Evolutionary conservation across 768 basidiomycete genomes (phyloP).

Genomic region (Agaricus sinodeliciosus): DNA sequence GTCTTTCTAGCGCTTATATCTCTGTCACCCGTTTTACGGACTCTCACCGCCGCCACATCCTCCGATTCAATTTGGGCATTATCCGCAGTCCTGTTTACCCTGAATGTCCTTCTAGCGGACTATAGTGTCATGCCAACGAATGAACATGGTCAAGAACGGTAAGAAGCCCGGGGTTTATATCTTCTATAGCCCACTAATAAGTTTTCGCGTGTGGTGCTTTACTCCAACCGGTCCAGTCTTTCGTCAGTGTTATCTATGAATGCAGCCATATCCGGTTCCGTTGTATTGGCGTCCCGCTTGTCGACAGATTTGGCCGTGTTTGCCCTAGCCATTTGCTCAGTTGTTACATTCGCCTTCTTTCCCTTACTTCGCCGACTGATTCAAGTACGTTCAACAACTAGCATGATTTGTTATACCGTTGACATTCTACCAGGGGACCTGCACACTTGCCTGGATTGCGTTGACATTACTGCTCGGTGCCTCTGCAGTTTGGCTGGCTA

Average conservation of each 20-base stretch:
- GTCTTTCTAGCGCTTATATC: conserved; percentile 87
- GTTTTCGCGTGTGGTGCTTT: neutral
- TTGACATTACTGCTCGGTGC: conserved; percentile 48
- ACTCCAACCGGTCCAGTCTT: conserved; percentile 39
- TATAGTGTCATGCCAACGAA: conserved; percentile 46
- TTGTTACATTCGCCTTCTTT: conserved; percentile 79
- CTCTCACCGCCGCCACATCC: conserved; percentile 90
- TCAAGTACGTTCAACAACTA: conserved; percentile 40
- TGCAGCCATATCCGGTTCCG: conserved; percentile 86
- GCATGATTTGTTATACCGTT: conserved; percentile 1
- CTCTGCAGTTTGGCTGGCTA: conserved; percentile 46
- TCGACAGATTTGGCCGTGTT: conserved; percentile 82
- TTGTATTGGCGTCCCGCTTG: conserved; percentile 89
- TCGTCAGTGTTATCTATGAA: conserved; percentile 85
- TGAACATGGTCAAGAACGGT: conserved; percentile 52
- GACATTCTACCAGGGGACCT: conserved; percentile 33
- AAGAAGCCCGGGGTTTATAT: conserved; percentile 14
- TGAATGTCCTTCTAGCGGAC: conserved; percentile 81
- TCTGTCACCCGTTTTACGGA: conserved; percentile 85
- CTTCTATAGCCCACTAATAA: conserved; percentile 8
- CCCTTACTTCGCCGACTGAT: conserved; percentile 71
- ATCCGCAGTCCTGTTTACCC: conserved; percentile 73
- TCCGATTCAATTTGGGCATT: conserved; percentile 97
- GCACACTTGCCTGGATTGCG: conserved; percentile 36
- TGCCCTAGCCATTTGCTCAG: conserved; percentile 78